These are phyloP conservation scores for Populus trichocarpa DNA, from an alignment of 441 rosid species.

Conservation along the genomic window DNA sequence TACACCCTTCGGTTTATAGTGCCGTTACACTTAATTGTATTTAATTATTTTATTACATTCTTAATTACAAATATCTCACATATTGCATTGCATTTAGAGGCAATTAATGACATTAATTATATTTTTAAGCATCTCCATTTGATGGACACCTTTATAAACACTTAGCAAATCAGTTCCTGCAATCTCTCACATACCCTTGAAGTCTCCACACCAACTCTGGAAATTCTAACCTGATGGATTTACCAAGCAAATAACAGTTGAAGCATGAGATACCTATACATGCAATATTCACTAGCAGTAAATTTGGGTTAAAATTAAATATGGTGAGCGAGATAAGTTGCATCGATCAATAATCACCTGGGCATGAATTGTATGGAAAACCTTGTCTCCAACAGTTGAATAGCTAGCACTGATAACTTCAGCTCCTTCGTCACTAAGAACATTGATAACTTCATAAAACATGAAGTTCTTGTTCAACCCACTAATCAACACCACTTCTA, in stretches of 20 bases:
- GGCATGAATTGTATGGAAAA: slow-evolving; percentile 54
- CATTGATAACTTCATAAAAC: slow-evolving; percentile 12
- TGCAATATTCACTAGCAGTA: background rate
- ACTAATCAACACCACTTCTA: slow-evolving; percentile 42
- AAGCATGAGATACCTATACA: background rate
- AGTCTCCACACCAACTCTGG: slow-evolving; percentile 61
- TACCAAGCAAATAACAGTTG: background rate
- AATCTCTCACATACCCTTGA: slow-evolving; percentile 42
- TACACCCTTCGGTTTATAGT: no score
- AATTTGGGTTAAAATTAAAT: no score
- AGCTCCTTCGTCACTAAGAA: slow-evolving; percentile 60
- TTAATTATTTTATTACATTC: background rate
- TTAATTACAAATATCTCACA: background rate
- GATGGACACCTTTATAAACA: background rate
- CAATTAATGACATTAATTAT: no score
- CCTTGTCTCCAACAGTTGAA: slow-evolving; percentile 35
- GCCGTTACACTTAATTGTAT: no score
- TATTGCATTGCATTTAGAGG: no score
- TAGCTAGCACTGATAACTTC: slow-evolving; percentile 46
- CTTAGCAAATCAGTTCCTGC: slow-evolving; percentile 27
- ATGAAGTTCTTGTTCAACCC: slow-evolving; percentile 34
- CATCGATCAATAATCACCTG: slow-evolving; percentile 27
- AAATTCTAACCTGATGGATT: slow-evolving; percentile 40
- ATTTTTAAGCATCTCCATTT: background rate
- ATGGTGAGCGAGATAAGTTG: no score